Evolutionary conservation across 2,329 filamentous ascomycete species (phyloP).

Genomic region (Colletotrichum siamense): DNA sequence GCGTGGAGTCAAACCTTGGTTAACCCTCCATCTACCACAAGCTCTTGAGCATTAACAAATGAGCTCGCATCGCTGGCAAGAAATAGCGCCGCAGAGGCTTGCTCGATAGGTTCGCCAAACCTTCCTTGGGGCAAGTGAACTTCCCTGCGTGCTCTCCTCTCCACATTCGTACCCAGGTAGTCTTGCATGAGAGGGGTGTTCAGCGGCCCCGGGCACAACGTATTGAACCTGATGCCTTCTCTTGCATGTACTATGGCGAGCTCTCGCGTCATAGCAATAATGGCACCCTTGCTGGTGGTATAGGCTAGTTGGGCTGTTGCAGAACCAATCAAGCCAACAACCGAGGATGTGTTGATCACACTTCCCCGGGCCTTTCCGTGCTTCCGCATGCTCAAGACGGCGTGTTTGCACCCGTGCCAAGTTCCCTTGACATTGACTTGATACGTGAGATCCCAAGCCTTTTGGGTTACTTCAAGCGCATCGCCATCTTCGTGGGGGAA

Average conservation of each 20-base stretch:
- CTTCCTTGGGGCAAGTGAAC: constrained; percentile 78
- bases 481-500: constrained; percentile 73
- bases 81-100: constrained; percentile 77
- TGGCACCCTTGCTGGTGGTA: constrained; percentile 78
- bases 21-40: constrained; percentile 76
- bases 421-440: constrained; percentile 82
- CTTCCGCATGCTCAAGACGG: constrained; percentile 69
- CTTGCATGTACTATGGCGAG: constrained; percentile 76
- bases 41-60: constrained; percentile 77
- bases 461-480: constrained; percentile 57
- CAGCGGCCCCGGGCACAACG: constrained; percentile 75
- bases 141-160: constrained; percentile 73
- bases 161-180: constrained; percentile 75
- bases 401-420: constrained; percentile 79
- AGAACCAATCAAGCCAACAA: constrained; percentile 75
- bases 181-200: constrained; percentile 80
- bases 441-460: constrained; percentile 79
- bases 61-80: constrained; percentile 77
- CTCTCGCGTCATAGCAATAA: constrained; percentile 76
- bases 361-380: constrained; percentile 71
- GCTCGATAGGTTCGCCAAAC: constrained; percentile 80
- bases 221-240: constrained; percentile 78
- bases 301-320: constrained; percentile 78
- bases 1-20: constrained; percentile 51
- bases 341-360: constrained; percentile 77